Base-by-base conservation (phyloP, 139 green algal genomes). In the Bryopsis sp. region DNA sequence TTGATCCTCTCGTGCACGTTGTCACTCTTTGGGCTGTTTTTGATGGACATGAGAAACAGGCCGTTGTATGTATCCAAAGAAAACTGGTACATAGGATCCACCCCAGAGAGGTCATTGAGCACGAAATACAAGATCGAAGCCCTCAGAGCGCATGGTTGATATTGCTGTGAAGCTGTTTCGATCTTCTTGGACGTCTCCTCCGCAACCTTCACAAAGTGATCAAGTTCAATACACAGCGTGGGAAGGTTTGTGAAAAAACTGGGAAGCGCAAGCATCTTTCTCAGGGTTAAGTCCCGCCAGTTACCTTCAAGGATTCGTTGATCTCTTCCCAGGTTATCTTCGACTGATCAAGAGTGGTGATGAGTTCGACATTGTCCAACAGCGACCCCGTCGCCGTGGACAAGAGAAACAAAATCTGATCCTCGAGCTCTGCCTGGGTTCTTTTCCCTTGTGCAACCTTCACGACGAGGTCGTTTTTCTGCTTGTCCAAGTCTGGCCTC, bases 41-140 rank as follows among this genome's bases (percentile, higher is more conserved):
- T 46, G 33, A 92, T 84, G 58, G 77, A 88, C 28, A 85, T 64
- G 6, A 87, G 75, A 77, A 95, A 94, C 24, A 95, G 78, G 65
- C 86, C 77, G 35, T 76, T 86, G 79, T 94, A 95, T 28, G 87
- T 83, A 70, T 94, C 87, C 54, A 95, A 77, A 33, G 79, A 89
- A 81, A 93, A 95, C 80, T 95, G 88, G 73, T 95, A 95, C 88
- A 95, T 95, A 59, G 84, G 83, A 76, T 95, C 88, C 48, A 92
- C 67, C 5, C 47, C 54, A n/a, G 79, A 74, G 15, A 94, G 74
- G 78, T 91, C 83, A 77, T 89, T 89, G 31, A 94, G 79, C 47
- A 90, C 84, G 59, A 94, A 94, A 76, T 89, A 94, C 29, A 94
- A 81, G 37, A 88, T 73, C 35, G 79, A 71, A 6, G 87, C 81